A percentile compares a stretch with the other conserved stretches of the same genome.
Conservation (phyloP, 2,329 filamentous ascomycete genomes). For the Aspergillus fumigatiaffinis region DNA sequence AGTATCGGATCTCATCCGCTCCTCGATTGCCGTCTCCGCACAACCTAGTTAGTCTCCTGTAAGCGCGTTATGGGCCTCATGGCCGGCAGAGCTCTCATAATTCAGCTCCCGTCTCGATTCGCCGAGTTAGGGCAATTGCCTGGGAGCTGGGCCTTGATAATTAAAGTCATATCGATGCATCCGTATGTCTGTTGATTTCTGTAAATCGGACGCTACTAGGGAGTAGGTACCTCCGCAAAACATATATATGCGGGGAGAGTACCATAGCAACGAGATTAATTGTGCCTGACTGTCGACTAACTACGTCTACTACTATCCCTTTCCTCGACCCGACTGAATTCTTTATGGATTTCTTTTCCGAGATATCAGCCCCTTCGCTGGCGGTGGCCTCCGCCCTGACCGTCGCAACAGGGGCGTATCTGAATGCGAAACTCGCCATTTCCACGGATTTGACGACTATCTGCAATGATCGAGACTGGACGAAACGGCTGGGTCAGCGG, state of each 20-base stretch:
- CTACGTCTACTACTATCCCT: neutral
- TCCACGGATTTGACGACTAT: conserved; percentile 38
- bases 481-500: conserved; percentile 31
- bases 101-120: conserved; percentile 22
- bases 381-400: conserved; percentile 34
- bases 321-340: neutral
- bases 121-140: conserved; percentile 9
- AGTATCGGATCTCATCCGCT: neutral
- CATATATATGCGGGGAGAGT: neutral
- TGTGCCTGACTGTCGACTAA: neutral
- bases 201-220: neutral
- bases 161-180: neutral
- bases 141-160: neutral
- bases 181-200: conserved; percentile 8
- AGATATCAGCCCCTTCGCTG: conserved; percentile 25
- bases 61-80: neutral
- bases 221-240: too few relatives aligned
- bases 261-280: neutral
- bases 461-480: conserved; percentile 30
- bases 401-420: conserved; percentile 36
- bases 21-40: conserved; percentile 2
- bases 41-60: neutral
- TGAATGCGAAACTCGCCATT: conserved; percentile 43
- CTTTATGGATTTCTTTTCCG: conserved; percentile 28
- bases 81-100: conserved; percentile 22